A percentile compares a stretch with the other conserved stretches of the same genome.
These are phyloP conservation scores for Botrytis porri DNA, from an alignment of 2,329 filamentous ascomycete species.

Conservation along the genomic window DNA sequence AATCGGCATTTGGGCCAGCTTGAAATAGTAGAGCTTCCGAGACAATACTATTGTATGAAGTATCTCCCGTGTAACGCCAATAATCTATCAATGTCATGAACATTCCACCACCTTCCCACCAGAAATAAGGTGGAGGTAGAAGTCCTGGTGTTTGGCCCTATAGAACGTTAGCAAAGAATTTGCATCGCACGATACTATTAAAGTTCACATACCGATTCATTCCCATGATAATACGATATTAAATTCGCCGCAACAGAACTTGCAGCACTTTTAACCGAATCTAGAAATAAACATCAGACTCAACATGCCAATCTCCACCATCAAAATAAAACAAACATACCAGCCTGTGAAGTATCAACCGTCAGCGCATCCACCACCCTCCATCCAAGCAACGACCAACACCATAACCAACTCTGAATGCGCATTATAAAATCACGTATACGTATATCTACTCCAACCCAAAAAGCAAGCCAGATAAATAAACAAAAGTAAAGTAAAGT, in stretches of 20 bases:
- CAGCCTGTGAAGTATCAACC: slow-evolving; percentile 30
- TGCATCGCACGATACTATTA: slow-evolving; percentile 40
- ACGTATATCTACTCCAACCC: neutral
- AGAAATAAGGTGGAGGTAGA: slow-evolving; percentile 48
- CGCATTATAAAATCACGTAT: slow-evolving; percentile 29
- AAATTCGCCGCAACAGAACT: slow-evolving; percentile 45
- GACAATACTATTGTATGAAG: slow-evolving; percentile 59
- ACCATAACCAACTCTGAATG: slow-evolving; percentile 28
- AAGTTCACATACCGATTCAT: slow-evolving; percentile 42
- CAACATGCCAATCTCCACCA: neutral
- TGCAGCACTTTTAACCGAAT: slow-evolving; percentile 39
- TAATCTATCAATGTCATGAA: slow-evolving; percentile 72
- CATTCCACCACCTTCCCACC: slow-evolving; percentile 71
- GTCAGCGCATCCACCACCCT: slow-evolving; percentile 27
- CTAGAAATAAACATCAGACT: slow-evolving; percentile 24
- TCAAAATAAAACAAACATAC: slow-evolving; percentile 24
- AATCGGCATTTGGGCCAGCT: slow-evolving; percentile 67
- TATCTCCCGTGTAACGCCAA: slow-evolving; percentile 77
- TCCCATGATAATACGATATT: slow-evolving; percentile 52
- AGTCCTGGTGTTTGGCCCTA: slow-evolving; percentile 48
- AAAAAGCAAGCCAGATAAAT: neutral
- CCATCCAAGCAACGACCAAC: slow-evolving; percentile 27
- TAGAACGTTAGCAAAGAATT: slow-evolving; percentile 43
- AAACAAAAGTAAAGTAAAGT: slow-evolving; percentile 9
- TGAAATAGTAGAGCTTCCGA: slow-evolving; percentile 71